These are phyloP conservation scores for Pythium sp. DNA, from an alignment of 352 stramenopile species.

Conservation along the genomic window DNA sequence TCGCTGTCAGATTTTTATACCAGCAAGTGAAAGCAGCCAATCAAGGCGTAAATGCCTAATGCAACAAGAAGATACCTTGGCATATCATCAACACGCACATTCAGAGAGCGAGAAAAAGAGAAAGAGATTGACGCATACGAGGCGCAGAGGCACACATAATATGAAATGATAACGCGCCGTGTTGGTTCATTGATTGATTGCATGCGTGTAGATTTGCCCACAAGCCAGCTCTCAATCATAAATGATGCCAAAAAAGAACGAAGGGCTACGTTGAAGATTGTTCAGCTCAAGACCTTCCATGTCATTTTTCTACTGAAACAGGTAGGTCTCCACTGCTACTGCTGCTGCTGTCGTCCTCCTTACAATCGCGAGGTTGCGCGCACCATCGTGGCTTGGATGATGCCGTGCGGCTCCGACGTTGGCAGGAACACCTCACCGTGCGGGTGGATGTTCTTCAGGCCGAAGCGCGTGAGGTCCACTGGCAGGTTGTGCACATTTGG, in stretches of 20 bases:
- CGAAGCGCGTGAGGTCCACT: conserved; percentile 81
- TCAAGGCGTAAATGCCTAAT: background rate
- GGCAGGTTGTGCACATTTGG: conserved; percentile 90
- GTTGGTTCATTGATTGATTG: conserved; percentile 8
- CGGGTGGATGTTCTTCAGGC: conserved; percentile 83
- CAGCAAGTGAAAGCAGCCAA: conserved; percentile 2
- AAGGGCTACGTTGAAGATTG: background rate
- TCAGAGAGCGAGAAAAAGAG: background rate
- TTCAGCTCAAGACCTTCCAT: background rate
- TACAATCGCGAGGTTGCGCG: conserved; percentile 55
- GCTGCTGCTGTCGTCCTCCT: background rate
- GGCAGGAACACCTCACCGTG: conserved; percentile 88
- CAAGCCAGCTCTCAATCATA: conserved; percentile 1
- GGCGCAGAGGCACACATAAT: background rate
- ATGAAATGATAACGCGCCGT: background rate
- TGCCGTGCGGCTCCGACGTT: conserved; percentile 84
- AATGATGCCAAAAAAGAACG: conserved; percentile 6
- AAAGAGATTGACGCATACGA: background rate
- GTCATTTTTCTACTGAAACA: conserved; percentile 3
- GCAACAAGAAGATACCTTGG: background rate
- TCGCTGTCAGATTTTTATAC: conserved; percentile 46
- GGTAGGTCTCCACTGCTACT: background rate
- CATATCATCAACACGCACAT: background rate
- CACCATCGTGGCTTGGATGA: conserved; percentile 84
- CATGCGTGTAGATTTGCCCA: background rate